Percentiles rank a stretch among this genome's conserved stretches.
phyloP scores from a whole-genome alignment of 2,329 filamentous ascomycete species.

The Venturia aucupariae region DNA sequence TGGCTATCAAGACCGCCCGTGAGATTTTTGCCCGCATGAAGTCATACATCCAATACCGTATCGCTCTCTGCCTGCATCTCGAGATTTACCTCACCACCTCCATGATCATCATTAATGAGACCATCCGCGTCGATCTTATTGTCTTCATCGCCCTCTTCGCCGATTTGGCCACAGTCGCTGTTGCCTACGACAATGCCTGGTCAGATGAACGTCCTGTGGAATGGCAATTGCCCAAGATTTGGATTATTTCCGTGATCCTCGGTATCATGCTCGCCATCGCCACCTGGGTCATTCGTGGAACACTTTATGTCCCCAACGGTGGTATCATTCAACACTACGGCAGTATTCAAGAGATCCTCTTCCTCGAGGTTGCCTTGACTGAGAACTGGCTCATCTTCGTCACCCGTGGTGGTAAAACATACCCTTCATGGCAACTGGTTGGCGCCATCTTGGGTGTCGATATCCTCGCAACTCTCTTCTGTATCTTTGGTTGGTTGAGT shows the following conservation, averaged over 20 bases:
- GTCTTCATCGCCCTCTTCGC: conserved; percentile 74
- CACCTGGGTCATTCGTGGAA: conserved; percentile 65
- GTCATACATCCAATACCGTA: conserved; percentile 69
- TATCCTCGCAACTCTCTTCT: conserved; percentile 62
- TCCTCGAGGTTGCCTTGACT: conserved; percentile 44
- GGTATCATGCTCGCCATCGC: conserved; percentile 58
- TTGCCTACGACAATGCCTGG: conserved; percentile 72
- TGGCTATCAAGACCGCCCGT: conserved; percentile 64
- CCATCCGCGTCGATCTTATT: conserved; percentile 60
- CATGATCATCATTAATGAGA: conserved; percentile 75
- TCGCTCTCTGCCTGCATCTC: conserved; percentile 63
- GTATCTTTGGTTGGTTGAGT: conserved; percentile 64
- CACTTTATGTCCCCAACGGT: conserved; percentile 59
- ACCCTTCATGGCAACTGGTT: conserved; percentile 66
- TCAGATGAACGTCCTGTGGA: conserved; percentile 66
- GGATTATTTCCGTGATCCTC: conserved; percentile 63
- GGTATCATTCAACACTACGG: conserved; percentile 69
- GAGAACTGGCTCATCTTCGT: conserved; percentile 49
- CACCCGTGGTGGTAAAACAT: conserved; percentile 55
- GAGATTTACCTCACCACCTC: conserved; percentile 69
- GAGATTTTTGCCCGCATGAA: conserved; percentile 75
- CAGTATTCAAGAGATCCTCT: conserved; percentile 60
- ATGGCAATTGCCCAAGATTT: conserved; percentile 75
- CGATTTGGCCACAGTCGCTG: conserved; percentile 68
- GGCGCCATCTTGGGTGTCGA: conserved; percentile 64